Evolutionary conservation across 2,329 filamentous ascomycete species (phyloP).

Genomic region (Teratosphaeria epicoccoides): DNA sequence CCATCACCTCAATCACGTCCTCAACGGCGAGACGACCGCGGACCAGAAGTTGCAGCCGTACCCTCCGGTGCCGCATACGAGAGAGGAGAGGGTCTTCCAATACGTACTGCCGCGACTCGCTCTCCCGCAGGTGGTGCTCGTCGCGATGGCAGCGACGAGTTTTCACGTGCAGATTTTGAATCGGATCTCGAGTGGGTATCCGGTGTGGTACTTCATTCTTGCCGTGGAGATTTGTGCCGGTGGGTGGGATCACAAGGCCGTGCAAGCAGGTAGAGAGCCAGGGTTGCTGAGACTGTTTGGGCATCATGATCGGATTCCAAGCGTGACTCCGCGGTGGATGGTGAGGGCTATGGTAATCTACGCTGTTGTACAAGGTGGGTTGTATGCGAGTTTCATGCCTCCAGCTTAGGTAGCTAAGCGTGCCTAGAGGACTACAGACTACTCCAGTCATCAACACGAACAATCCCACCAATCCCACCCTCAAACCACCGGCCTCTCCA

Average conservation of each 20-base stretch:
- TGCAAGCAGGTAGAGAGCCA: not conserved
- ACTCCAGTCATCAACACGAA: too few relatives aligned
- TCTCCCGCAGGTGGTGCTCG: constrained; percentile 60
- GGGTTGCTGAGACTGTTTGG: constrained; percentile 1
- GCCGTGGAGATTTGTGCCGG: constrained; percentile 35
- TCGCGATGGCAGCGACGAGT: constrained; percentile 58
- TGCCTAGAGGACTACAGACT: too few relatives aligned
- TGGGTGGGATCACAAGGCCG: not conserved
- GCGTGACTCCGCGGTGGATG: constrained; percentile 24
- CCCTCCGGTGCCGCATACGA: not conserved
- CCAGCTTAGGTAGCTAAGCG: constrained; percentile 47
- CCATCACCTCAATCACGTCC: constrained; percentile 2
- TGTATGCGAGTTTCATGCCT: constrained; percentile 85
- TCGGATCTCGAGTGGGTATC: constrained; percentile 76
- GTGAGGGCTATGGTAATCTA: constrained; percentile 71
- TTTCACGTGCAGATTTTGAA: constrained; percentile 95
- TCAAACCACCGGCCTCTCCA: constrained; percentile 61
- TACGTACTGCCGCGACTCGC: constrained; percentile 48
- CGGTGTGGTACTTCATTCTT: constrained; percentile 79
- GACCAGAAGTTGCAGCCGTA: constrained; percentile 1
- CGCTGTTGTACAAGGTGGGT: constrained; percentile 64
- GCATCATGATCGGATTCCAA: constrained; percentile 15
- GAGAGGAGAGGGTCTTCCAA: constrained; percentile 8
- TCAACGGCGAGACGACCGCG: not conserved
- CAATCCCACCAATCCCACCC: too few relatives aligned